Base-by-base conservation (phyloP, 257 asterid species). In the Primulina tabacum region DNA sequence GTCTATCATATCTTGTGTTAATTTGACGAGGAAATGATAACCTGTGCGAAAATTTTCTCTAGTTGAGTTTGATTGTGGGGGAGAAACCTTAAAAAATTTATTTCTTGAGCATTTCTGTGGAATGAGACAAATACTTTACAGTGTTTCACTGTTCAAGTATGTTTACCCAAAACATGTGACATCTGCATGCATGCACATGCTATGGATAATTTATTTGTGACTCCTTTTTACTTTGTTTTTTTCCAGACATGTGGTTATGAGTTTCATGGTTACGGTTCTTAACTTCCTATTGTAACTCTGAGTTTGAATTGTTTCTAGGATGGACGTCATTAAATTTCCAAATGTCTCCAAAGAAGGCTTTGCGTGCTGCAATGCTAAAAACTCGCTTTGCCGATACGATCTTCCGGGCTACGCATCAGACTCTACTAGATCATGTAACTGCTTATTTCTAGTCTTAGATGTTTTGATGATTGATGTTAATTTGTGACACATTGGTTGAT, bases 311-410 rank as follows among this genome's bases (percentile, higher is more conserved):
- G 57, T 17, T 50, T 50, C 57, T 5, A 50, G 57, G 57, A 50
- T 50, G 57, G 57, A 16, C 57, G 8, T 1, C 57, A 14, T 5
- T 50, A 17, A 5, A 17, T 50, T 16, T 14, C 8, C 20, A 50
- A 50, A 50, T 50, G 57, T 50, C 57, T 50, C 57, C 57, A 17
- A 50, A 50, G 57, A 50, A 50, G 21, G 57, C 21, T 50, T 50
- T 50, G 57, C 21, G 57, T 12, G 57, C 57, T 14, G 57, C 57
- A 65, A 84, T 76, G 95, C 79, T 92, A 10, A 90, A 83, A 76
- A 88, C 82, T 53, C 92, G 93, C 56, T 92, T 82, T 77, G 97
- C 98, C 29, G 96, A 79, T 75, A 90, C 92, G 0, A 87, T 90
- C 56, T 82, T 79, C 68, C 90, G 69, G 80, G 95, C 93, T 38